A percentile compares a stretch with the other conserved stretches of the same genome.
phyloP scores from a whole-genome alignment of 306 rosid genomes.

The Prunus mongolica region DNA sequence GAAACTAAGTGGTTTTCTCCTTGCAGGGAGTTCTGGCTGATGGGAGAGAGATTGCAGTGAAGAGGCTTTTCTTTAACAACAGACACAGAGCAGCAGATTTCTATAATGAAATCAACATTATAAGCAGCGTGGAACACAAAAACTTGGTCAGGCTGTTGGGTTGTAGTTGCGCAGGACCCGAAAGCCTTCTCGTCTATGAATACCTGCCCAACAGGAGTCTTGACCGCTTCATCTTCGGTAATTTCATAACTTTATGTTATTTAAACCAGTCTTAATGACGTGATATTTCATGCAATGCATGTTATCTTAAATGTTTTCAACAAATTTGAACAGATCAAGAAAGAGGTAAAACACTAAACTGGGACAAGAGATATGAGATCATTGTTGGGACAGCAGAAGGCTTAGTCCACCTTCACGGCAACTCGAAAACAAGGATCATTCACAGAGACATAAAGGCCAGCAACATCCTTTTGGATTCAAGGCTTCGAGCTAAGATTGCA shows the following conservation, averaged over 20 bases:
- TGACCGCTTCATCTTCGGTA: conserved; percentile 83
- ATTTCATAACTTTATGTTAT: neutral
- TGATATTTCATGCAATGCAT: neutral
- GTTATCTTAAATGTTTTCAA: neutral
- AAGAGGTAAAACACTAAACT: conserved; percentile 58
- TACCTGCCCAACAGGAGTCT: conserved; percentile 79
- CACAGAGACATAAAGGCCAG: conserved; percentile 96
- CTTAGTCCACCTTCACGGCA: conserved; percentile 77
- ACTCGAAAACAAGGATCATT: conserved; percentile 60
- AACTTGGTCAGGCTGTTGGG: conserved; percentile 79
- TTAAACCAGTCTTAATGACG: neutral
- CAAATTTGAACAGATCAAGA: conserved; percentile 40
- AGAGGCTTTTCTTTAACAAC: conserved; percentile 80
- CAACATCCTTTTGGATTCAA: conserved; percentile 75
- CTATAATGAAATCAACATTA: conserved; percentile 84
- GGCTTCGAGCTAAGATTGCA: conserved; percentile 81
- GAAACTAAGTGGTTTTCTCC: neutral
- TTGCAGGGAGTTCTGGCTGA: conserved; percentile 66
- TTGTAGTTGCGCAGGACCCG: conserved; percentile 93
- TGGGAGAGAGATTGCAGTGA: conserved; percentile 93
- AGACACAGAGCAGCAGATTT: conserved; percentile 82
- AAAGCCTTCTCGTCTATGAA: conserved; percentile 89
- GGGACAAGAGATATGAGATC: conserved; percentile 80
- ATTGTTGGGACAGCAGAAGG: conserved; percentile 77
- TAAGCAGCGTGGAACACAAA: conserved; percentile 81